Evolutionary conservation across 2,329 filamentous ascomycete species (phyloP).

Genomic region (Colletotrichum sp.): DNA sequence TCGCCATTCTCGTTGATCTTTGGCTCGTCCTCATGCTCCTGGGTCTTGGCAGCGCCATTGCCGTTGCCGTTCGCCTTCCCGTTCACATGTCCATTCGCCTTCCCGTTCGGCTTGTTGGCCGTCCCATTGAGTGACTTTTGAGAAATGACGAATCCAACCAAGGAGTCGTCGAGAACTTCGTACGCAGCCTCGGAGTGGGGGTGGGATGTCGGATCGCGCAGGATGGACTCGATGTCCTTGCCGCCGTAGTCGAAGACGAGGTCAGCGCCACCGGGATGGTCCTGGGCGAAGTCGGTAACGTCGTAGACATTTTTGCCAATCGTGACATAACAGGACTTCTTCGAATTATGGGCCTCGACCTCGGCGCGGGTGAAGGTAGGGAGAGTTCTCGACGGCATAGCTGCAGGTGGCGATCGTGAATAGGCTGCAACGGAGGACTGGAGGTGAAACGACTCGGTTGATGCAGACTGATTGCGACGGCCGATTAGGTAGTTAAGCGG

Average conservation of each 20-base stretch:
- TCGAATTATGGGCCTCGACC: constrained; percentile 79
- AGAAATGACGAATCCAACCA: constrained; percentile 79
- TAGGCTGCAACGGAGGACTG: constrained; percentile 15
- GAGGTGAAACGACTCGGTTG: not conserved
- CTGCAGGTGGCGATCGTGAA: not conserved
- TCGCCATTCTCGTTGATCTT: constrained; percentile 28
- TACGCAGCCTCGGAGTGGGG: constrained; percentile 92
- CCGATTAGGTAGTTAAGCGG: not conserved
- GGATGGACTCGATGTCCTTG: constrained; percentile 81
- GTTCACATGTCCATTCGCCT: constrained; percentile 31
- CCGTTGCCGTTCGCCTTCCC: constrained; percentile 17
- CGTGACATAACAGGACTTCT: constrained; percentile 90
- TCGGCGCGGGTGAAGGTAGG: constrained; percentile 84
- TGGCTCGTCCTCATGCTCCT: constrained; percentile 30
- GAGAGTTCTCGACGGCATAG: constrained; percentile 81
- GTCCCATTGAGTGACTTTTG: constrained; percentile 53
- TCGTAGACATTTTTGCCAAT: constrained; percentile 92
- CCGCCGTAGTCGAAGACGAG: constrained; percentile 90
- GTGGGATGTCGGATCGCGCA: constrained; percentile 85
- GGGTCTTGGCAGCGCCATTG: constrained; percentile 41
- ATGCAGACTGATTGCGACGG: not conserved
- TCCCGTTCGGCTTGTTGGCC: constrained; percentile 33
- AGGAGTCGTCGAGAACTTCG: constrained; percentile 87
- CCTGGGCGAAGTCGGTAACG: constrained; percentile 86
- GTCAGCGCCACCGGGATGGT: constrained; percentile 89